Base-by-base conservation (phyloP, 2,329 filamentous ascomycete species). In the Mycocentrospora acerina region DNA sequence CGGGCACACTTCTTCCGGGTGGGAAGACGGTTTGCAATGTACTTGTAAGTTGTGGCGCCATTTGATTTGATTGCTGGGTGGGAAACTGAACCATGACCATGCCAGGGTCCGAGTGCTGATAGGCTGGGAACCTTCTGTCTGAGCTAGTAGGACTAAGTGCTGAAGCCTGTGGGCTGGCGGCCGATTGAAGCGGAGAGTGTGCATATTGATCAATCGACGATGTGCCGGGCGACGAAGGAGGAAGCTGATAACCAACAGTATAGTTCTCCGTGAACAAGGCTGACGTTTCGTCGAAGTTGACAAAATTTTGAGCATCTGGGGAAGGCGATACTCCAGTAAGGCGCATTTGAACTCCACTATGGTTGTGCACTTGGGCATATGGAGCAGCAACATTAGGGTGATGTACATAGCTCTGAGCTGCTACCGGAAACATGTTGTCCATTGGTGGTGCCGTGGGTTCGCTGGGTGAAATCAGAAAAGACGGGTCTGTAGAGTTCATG, bases 71-170 rank as follows among this genome's bases (percentile, higher is more conserved):
- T 13, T 44, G 48, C 15, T 44, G 46, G 8, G 44, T 22, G 5
- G 19, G 7, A 11, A 28, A 28, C 11, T 28, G 19, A 6, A 9
- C 61, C 10, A 56, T 26, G 15, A 48, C 42, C 38, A 55, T 55
- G 3, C 46, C 56, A 7, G 40, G 35, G 13, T 63, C 60, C 3
- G 59, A 60, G 27, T 53, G 44, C 16, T 57, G 49, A 17, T 61
- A 53, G 4, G 52, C 59, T 15, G 56, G 56, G 16, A 51, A 48
- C 29, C 57, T 48, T 29, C 50, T 51, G 17, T 66, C 60, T 11
- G 61, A 64, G 18, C 59, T 56, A 30, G 57, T 45, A 3, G 60
- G 60, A 39, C 63, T 66, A 26, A 51, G 52, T 22, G 44, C 53
- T 17, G 61, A 57, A 19, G 36, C 22, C 13, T 48, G 40, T 10